Conservation (phyloP, 1,284 basidiomycete genomes). For the Austroboletus rostrupii region DNA sequence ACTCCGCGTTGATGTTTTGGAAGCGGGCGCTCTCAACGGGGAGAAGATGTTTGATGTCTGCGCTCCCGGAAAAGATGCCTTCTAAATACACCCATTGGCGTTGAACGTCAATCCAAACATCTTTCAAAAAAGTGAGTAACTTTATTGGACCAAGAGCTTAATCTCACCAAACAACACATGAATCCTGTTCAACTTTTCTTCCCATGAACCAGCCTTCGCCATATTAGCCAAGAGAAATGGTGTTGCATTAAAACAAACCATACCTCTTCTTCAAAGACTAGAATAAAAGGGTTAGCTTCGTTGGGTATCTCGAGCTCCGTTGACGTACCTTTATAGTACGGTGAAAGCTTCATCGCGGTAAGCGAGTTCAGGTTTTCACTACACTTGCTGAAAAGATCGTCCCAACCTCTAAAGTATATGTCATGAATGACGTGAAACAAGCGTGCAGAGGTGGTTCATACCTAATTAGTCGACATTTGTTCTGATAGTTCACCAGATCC, state of each 20-base stretch:
- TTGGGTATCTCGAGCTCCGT: background rate
- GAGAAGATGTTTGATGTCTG: constrained; percentile 96
- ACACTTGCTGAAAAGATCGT: constrained; percentile 95
- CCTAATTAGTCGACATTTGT: constrained; percentile 95
- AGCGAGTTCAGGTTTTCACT: constrained; percentile 95
- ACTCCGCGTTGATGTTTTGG: constrained; percentile 98
- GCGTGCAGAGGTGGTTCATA: constrained; percentile 29
- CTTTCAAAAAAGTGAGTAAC: constrained; percentile 37
- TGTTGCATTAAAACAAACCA: constrained; percentile 30
- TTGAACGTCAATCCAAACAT: constrained; percentile 99
- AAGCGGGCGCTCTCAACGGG: constrained; percentile 97
- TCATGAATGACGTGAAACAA: constrained; percentile 10
- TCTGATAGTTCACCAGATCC: constrained; percentile 97
- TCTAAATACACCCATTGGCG: constrained; percentile 99
- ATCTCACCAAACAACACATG: constrained; percentile 88
- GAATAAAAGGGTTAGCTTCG: constrained; percentile 10
- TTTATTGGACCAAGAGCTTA: background rate
- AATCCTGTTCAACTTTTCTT: constrained; percentile 91
- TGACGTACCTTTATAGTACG: constrained; percentile 84
- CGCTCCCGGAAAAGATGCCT: constrained; percentile 98
- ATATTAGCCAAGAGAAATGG: constrained; percentile 13
- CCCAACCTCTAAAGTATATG: constrained; percentile 74
- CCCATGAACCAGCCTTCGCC: constrained; percentile 78
- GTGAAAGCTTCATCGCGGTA: constrained; percentile 94
- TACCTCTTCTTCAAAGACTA: constrained; percentile 91